Evolutionary conservation across 805 yeast genomes (phyloP), one percentile per base, ranked within the genome.

Genomic region (Candida dendrica): DNA sequence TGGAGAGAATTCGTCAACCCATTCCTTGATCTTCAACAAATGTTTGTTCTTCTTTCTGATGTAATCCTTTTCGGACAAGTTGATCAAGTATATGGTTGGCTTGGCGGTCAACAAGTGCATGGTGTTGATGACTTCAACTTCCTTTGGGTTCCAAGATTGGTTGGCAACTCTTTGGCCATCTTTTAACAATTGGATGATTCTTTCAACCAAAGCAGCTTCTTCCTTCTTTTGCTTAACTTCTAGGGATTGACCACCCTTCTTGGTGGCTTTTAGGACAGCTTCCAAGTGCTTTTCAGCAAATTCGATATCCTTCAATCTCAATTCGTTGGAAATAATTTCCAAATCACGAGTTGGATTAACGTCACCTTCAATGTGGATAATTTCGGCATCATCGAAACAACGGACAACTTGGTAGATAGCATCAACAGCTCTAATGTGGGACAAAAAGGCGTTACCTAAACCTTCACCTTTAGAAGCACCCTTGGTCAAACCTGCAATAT

Each of bases 401-500:
- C 98, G 83, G 39, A 93, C 98, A 50, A 93, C 96, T 71, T 93
- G 98, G 71, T 85, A 93, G 51, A 93, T 83, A 48, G 97, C 96
- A 75, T 93, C 98, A 43, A 93, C 98, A 38, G 96, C 93, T 68
- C 98, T 80, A 58, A 93, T 93, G 65, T 93, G 90, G 53, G 95
- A 83, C 70, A 93, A 79, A 77, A 93, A 93, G 49, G 95, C 95
- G 66, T 93, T 93, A 61, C 98, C 98, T 52, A 93, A 79, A 63
- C 98, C 98, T 69, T 89, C 97, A 65, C 98, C 98, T 42, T 85
- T 83, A 46, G 88, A 80, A 32, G 98, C 97, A 69, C 96, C 97
- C 69, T 87, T 87, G 51, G 98, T 91, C 63, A 93, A 75, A 65
- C 98, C 98, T 46, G 98, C 98, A 67, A 93, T 93, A 70, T 93